Conservation (phyloP, 2,329 filamentous ascomycete genomes). For the Coleophoma cylindrospora region DNA sequence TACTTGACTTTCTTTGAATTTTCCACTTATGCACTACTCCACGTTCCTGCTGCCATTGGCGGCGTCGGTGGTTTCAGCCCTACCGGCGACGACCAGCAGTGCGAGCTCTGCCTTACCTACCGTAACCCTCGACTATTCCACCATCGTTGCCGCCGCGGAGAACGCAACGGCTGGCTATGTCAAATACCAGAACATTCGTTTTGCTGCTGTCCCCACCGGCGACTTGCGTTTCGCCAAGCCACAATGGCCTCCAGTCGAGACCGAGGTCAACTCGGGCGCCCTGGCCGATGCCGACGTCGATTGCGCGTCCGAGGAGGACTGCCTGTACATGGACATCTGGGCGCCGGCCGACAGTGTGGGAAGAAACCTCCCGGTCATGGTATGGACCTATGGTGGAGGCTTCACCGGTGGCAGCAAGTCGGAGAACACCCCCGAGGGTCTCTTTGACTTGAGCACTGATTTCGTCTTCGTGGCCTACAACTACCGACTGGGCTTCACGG, state of each 20-base stretch:
- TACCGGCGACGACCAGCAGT: neutral
- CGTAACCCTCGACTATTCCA: neutral
- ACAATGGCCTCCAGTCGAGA: slow-evolving; percentile 28
- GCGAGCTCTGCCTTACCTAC: neutral
- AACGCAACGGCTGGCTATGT: slow-evolving; percentile 24
- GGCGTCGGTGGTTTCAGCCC: neutral
- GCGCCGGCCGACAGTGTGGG: slow-evolving; percentile 19
- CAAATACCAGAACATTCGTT: slow-evolving; percentile 32
- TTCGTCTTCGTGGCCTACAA: slow-evolving; percentile 28
- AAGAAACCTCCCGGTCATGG: slow-evolving; percentile 24
- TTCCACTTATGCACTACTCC: neutral
- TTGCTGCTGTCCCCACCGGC: slow-evolving; percentile 27
- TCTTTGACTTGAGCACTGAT: slow-evolving; percentile 25
- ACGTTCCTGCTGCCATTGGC: neutral
- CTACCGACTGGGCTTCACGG: slow-evolving; percentile 26
- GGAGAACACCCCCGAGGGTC: slow-evolving; percentile 28
- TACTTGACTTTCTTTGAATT: too few relatives aligned
- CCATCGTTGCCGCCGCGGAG: neutral
- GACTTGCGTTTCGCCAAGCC: slow-evolving; percentile 28
- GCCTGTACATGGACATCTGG: slow-evolving; percentile 20
- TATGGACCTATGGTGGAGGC: slow-evolving; percentile 26
- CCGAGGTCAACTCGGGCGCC: slow-evolving; percentile 25
- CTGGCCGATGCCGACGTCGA: slow-evolving; percentile 27
- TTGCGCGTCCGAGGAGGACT: slow-evolving; percentile 26
- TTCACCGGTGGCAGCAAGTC: slow-evolving; percentile 25